Evolutionary conservation across 164 flowering plant genomes (phyloP), one percentile per base, ranked within the genome.

Genomic region (Sedum album): DNA sequence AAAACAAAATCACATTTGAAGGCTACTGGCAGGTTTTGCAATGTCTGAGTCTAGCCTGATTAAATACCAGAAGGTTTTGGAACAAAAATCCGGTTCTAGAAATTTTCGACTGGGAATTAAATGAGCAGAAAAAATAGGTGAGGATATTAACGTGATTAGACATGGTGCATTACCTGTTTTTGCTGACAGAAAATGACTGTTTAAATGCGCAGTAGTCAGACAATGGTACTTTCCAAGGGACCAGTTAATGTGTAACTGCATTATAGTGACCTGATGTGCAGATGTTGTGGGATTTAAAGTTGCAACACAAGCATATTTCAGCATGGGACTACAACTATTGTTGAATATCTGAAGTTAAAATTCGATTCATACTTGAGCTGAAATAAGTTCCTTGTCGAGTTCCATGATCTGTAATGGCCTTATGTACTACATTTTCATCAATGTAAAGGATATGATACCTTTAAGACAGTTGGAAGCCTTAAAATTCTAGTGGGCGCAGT

Each of bases 241-340:
- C 53, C 53, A 41, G 11, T 41, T 15, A 8, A 2, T 41, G 46
- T 41, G 20, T 48, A 0, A 25, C 9, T 25, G 60, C 60, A 53
- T 9, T 5, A 26, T 55, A n/a, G 9, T 62, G 38, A 63, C 21
- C 1, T 42, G 48, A 2, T 31, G 2, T 15, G n/a, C 20, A 55
- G 6, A 31, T 42, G 6, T 57, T 39, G 73, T 79, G 82, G 85
- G 87, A 6, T 80, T 79, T 71, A 80, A 82, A 38, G 82, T 68
- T 0, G 69, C 74, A 6, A 67, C 31, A 38, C 36, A 11, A 38
- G 85, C 83, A 23, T 84, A 85, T 31, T 84, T 85, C 70, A 75
- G 74, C 4, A 76, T 84, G 0, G 88, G 88, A 15, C 69, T 72
- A 68, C 78, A 11, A 79, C 82, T 11, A 60, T 84, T 26, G 46